A percentile compares a stretch with the other conserved stretches of the same genome.
These are phyloP conservation scores for Trametes pubescens DNA, from an alignment of 1,284 basidiomycete species.

Conservation along the genomic window DNA sequence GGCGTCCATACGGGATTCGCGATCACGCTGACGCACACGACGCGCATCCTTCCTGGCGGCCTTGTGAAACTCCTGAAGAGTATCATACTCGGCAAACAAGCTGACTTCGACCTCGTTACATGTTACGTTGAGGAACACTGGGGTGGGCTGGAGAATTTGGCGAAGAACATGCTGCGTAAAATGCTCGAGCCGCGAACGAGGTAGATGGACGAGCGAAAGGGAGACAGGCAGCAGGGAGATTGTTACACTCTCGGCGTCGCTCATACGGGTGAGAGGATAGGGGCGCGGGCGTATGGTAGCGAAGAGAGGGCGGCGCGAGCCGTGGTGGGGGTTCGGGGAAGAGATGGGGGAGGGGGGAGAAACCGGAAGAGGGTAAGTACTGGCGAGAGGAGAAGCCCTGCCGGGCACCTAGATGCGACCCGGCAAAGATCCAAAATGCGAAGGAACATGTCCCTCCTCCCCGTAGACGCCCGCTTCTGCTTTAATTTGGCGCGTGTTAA, in stretches of 20 bases:
- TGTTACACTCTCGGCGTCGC: slow-evolving; percentile 51
- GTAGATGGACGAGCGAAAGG: slow-evolving; percentile 73
- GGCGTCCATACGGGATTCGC: slow-evolving; percentile 13
- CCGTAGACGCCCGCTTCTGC: slow-evolving; percentile 16
- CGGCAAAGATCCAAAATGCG: slow-evolving; percentile 20
- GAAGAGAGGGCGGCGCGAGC: not conserved
- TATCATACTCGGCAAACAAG: slow-evolving; percentile 69
- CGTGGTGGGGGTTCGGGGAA: slow-evolving; percentile 21
- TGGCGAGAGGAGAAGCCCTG: slow-evolving; percentile 20
- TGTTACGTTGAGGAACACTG: slow-evolving; percentile 76
- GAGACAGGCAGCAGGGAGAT: slow-evolving; percentile 74
- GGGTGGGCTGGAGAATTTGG: slow-evolving; percentile 71
- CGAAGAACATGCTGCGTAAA: slow-evolving; percentile 70
- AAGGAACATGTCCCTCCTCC: slow-evolving; percentile 5
- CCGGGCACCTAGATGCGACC: slow-evolving; percentile 24
- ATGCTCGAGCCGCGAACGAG: slow-evolving; percentile 65
- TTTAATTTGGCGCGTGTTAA: slow-evolving; percentile 20
- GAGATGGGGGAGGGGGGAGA: slow-evolving; percentile 17
- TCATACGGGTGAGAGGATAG: slow-evolving; percentile 25
- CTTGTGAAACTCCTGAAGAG: slow-evolving; percentile 65
- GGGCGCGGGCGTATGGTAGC: not conserved
- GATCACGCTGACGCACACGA: slow-evolving; percentile 39
- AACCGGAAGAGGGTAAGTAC: slow-evolving; percentile 17
- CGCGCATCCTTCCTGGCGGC: slow-evolving; percentile 67
- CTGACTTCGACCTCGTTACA: slow-evolving; percentile 80